Evolutionary conservation across 2,329 filamentous ascomycete species (phyloP).

Genomic region (Pseudopyrenochaeta lycopersici): DNA sequence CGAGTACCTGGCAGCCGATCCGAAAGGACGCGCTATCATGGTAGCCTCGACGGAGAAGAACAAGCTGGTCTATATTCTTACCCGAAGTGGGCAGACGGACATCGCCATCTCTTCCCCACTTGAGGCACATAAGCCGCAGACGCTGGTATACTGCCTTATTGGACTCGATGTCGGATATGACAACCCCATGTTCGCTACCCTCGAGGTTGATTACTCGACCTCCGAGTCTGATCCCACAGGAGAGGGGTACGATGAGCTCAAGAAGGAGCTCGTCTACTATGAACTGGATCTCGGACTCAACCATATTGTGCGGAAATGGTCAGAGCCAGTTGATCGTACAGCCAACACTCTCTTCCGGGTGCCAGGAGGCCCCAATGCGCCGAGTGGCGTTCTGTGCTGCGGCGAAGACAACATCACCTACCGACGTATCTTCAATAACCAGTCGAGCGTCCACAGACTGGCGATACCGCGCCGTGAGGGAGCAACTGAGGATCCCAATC

Average conservation of each 20-base stretch:
- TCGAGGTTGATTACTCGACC: slow-evolving; percentile 93
- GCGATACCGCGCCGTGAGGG: slow-evolving; percentile 88
- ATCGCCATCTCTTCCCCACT: slow-evolving; percentile 96
- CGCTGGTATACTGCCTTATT: slow-evolving; percentile 86
- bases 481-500: slow-evolving; percentile 87
- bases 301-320: slow-evolving; percentile 96
- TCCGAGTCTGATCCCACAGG: slow-evolving; percentile 91
- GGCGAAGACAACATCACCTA: slow-evolving; percentile 96
- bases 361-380: slow-evolving; percentile 90
- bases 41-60: slow-evolving; percentile 98
- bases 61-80: slow-evolving; percentile 98
- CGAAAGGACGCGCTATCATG: slow-evolving; percentile 93
- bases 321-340: slow-evolving; percentile 88
- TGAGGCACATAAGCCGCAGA: slow-evolving; percentile 93
- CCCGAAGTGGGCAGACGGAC: slow-evolving; percentile 92
- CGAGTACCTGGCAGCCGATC: slow-evolving; percentile 94
- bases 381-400: slow-evolving; percentile 94
- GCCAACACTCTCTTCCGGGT: slow-evolving; percentile 94
- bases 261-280: slow-evolving; percentile 95
- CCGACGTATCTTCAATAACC: slow-evolving; percentile 79
- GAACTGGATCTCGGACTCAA: slow-evolving; percentile 96
- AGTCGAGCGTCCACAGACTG: slow-evolving; percentile 84
- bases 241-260: slow-evolving; percentile 79
- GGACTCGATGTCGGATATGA: slow-evolving; percentile 95
- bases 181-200: slow-evolving; percentile 92